These are phyloP conservation scores for Zymoseptoria pseudotritici DNA, from an alignment of 2,329 filamentous ascomycete species.

Conservation along the genomic window DNA sequence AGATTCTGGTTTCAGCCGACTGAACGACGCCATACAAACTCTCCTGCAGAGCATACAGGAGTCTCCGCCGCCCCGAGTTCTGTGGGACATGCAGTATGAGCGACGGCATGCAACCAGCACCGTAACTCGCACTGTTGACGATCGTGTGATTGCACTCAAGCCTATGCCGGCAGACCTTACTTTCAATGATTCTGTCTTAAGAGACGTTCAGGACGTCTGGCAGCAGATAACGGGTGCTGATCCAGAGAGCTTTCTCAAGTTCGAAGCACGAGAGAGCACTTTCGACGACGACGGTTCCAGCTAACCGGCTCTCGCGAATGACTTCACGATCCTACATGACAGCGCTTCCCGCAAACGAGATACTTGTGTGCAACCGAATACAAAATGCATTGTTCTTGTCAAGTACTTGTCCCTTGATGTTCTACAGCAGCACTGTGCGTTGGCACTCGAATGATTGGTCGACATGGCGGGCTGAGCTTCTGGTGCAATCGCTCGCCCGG, in stretches of 20 bases:
- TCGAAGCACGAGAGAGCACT: conserved; percentile 49
- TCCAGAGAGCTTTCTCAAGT: conserved; percentile 61
- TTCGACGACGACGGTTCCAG: conserved; percentile 7
- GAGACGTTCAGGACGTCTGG: conserved; percentile 65
- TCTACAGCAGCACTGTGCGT: background rate
- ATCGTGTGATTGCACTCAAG: conserved; percentile 40
- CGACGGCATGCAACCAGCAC: conserved; percentile 33
- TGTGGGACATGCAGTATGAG: conserved; percentile 50
- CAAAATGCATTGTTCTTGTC: background rate
- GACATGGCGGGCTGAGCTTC: background rate
- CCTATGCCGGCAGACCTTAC: conserved; percentile 56
- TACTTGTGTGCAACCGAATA: background rate
- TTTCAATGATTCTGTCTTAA: conserved; percentile 64
- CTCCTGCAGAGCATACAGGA: conserved; percentile 36
- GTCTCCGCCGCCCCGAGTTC: conserved; percentile 31
- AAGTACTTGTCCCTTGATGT: background rate
- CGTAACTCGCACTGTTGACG: conserved; percentile 22
- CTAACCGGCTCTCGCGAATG: background rate
- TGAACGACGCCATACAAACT: conserved; percentile 36
- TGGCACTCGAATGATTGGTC: background rate
- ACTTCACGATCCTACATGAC: background rate
- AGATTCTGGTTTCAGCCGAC: conserved; percentile 27
- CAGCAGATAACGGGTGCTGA: conserved; percentile 50
- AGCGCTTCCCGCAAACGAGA: background rate
- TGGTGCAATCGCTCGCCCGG: background rate